Base-by-base conservation (phyloP, 306 rosid genomes). In the Vigna hirtella region DNA sequence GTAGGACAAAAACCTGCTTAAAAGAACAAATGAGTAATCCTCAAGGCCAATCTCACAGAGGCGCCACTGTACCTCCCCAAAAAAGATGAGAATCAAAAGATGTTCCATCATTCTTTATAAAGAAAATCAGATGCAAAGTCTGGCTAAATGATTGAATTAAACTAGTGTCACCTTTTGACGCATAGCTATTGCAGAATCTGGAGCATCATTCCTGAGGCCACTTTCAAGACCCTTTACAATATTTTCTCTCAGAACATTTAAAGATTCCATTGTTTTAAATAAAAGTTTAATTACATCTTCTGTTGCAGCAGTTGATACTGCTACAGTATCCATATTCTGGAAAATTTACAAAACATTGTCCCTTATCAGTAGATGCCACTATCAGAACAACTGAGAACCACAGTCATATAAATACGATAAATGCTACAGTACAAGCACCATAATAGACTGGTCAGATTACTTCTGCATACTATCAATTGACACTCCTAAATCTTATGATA, bases 201-300 rank as follows among this genome's bases (percentile, higher is more conserved):
- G 79, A 74, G 99, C 99, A 89, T 95, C 99, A 88, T 95, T 95
- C 87, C 98, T 86, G 82, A 95, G 91, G 85, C 99, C 99, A 85
- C 98, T 93, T 92, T 89, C 98, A 77, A 95, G 97, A 55, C 96
- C 93, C 83, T 86, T 93, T 34, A 86, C 86, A 74, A 91, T 82
- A 85, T 73, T 76, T 82, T 87, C 97, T 86, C 99, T 88, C 55
- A 95, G 80, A 73, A 81, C 76, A 84, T 78, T 86, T 88, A 95
- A 83, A 45, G 98, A 95, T 79, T 87, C 91, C 89, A 91, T 88
- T 45, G 96, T 87, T 87, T 90, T 93, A 84, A 89, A 89, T 83
- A 95, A 62, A 57, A 83, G 83, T 48, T 81, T 85, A 34, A 68
- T 69, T 67, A 86, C 84, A 68, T 83, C 85, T 75, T 80, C 88